Base-by-base conservation (phyloP, 768 basidiomycete genomes). In the Mycena sanguinolenta region DNA sequence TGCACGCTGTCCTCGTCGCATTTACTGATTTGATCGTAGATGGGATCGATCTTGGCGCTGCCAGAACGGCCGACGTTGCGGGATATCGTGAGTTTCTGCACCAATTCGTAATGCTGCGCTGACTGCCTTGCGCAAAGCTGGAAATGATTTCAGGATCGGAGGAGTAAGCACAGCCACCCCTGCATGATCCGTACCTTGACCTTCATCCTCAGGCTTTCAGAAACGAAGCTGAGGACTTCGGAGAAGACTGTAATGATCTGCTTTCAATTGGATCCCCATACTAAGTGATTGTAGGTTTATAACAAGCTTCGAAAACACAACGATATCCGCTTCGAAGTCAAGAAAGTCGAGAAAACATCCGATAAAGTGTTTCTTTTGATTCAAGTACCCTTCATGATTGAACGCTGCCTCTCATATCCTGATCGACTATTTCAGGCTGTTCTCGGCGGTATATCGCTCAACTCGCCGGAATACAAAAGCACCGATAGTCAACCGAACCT, bases 301-400 rank as follows among this genome's bases (percentile, higher is more conserved):
- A 94, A 94, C 76, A 91, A 87, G 75, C 84, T 96, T 52, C 85
- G 89, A 64, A 84, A 82, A 58, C 90, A 94, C 65, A 84, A 84
- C n/a, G 95, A 95, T 69, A 93, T 97, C 66, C 91, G 95, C 2
- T 98, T 89, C 78, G 85, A 89, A 52, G 79, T 92, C 6, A 90
- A 90, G 79, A 94, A 90, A 71, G 80, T 92, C 6, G 91, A 92
- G 53, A 90, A 86, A 71, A 86, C 91, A 0, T 79, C 84, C 4
- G 95, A 97, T 77, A 97, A 97, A 78, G 86, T 94, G 13, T 91
- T 94, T 77, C 77, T 97, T 8, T 82, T 96, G 49, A 89, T 95
- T 7, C 96, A 97, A 81, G 93, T 93, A 67, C 4, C 17, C 34
- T 52, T 55, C 13, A 9, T 50, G 28, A 19, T 36, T 13, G 27